Evolutionary conservation across 441 rosid genomes (phyloP).

Genomic region (Populus trichocarpa): DNA sequence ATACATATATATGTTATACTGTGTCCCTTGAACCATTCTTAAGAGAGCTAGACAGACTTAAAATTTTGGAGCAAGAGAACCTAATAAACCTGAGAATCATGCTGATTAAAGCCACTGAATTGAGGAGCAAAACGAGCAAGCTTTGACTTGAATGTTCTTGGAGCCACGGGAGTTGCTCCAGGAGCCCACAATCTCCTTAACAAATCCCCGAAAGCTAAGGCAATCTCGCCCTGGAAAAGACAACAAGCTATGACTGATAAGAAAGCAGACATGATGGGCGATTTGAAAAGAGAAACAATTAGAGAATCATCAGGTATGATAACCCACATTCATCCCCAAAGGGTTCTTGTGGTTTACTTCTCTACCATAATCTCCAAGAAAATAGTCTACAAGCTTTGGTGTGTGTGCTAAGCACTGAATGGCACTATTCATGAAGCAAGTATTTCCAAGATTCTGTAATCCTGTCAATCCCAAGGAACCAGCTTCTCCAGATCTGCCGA

Average conservation of each 20-base stretch:
- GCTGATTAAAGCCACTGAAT: slow-evolving; percentile 75
- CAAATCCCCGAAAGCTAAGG: slow-evolving; percentile 64
- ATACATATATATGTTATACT: background rate
- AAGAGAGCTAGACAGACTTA: background rate
- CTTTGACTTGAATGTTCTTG: slow-evolving; percentile 64
- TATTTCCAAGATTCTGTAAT: slow-evolving; percentile 65
- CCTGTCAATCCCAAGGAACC: slow-evolving; percentile 63
- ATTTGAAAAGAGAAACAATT: background rate
- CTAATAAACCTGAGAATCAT: slow-evolving; percentile 66
- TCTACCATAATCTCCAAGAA: slow-evolving; percentile 57
- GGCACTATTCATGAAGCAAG: slow-evolving; percentile 28
- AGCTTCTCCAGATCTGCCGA: slow-evolving; percentile 36
- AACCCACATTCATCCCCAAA: slow-evolving; percentile 60
- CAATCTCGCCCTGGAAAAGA: slow-evolving; percentile 59
- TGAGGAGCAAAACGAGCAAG: slow-evolving; percentile 71
- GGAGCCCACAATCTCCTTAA: slow-evolving; percentile 73
- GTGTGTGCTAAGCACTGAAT: slow-evolving; percentile 71
- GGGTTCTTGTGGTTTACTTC: slow-evolving; percentile 64
- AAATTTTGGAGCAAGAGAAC: slow-evolving; percentile 1
- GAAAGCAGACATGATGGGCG: background rate
- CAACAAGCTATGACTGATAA: background rate
- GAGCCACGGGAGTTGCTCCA: slow-evolving; percentile 53
- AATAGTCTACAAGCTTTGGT: slow-evolving; percentile 64
- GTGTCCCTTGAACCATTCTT: background rate
- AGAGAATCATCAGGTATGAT: background rate